phyloP scores from a whole-genome alignment of 352 stramenopile species.

The Globisporangium yorkense region DNA sequence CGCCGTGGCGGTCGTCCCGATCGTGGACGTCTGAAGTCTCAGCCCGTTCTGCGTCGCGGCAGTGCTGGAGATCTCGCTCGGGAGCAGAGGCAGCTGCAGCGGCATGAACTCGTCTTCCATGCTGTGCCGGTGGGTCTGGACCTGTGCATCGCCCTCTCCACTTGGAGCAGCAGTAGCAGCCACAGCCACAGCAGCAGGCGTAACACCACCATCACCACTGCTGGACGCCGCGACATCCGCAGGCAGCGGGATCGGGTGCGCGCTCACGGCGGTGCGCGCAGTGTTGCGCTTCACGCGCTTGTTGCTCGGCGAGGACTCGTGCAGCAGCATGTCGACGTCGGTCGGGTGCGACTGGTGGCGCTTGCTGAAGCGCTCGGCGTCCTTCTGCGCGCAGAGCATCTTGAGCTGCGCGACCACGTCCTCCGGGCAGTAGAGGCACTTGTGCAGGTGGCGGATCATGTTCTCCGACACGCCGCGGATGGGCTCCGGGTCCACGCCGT shows the following conservation, averaged over 20 bases:
- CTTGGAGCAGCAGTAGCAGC: neutral
- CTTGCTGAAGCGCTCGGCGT: constrained; percentile 69
- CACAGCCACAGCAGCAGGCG: too few relatives aligned
- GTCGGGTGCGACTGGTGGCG: constrained; percentile 37
- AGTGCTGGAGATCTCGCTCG: constrained; percentile 12
- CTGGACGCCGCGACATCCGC: constrained; percentile 1
- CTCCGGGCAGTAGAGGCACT: constrained; percentile 66
- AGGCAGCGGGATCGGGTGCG: constrained; percentile 6
- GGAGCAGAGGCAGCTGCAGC: constrained; percentile 32
- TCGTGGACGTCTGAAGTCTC: neutral
- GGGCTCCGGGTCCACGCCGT: constrained; percentile 36
- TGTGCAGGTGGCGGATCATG: constrained; percentile 82
- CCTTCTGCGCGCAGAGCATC: constrained; percentile 59
- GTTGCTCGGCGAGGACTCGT: constrained; percentile 23
- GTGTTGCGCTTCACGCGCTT: constrained; percentile 18
- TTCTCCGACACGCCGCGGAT: constrained; percentile 72
- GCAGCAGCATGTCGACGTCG: constrained; percentile 32
- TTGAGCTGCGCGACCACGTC: constrained; percentile 66
- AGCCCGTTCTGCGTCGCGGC: too few relatives aligned
- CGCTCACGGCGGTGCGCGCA: neutral
- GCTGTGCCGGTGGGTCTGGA: neutral
- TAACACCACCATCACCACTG: neutral
- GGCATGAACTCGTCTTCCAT: constrained; percentile 40
- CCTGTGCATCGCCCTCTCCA: neutral
- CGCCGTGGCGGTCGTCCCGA: neutral